These are phyloP conservation scores for Lolium perenne DNA, from an alignment of 176 grass and related monocot genomes.

Conservation along the genomic window DNA sequence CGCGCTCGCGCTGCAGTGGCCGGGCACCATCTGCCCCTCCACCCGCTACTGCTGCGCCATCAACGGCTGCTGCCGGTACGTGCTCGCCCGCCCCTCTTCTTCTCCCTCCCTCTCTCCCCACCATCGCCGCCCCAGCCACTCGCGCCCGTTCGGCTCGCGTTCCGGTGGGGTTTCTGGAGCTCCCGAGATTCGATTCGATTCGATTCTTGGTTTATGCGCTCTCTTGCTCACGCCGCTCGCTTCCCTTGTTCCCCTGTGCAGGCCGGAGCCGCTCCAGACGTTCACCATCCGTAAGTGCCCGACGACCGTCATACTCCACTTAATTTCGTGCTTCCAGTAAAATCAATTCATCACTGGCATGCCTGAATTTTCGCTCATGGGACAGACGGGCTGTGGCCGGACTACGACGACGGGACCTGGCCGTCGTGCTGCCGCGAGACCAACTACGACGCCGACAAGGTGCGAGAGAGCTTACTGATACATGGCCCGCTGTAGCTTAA, in stretches of 20 bases:
- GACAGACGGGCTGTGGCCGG: slow-evolving; percentile 60
- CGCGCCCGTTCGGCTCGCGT: not conserved
- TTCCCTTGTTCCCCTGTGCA: slow-evolving; percentile 40
- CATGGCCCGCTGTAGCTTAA: not conserved
- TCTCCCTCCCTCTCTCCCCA: not conserved
- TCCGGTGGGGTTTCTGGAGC: not conserved
- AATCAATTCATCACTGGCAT: not conserved
- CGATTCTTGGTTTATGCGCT: not conserved
- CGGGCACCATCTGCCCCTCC: slow-evolving; percentile 74
- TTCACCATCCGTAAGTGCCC: slow-evolving; percentile 89
- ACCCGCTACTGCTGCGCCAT: slow-evolving; percentile 77
- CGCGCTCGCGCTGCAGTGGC: slow-evolving; percentile 81
- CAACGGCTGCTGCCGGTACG: slow-evolving; percentile 88
- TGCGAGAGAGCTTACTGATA: not conserved
- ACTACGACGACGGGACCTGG: slow-evolving; percentile 65
- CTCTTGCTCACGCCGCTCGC: not conserved
- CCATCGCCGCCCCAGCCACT: not conserved
- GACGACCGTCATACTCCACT: not conserved
- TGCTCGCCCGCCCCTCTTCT: not conserved
- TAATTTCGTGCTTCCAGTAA: not conserved
- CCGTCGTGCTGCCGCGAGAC: slow-evolving; percentile 60
- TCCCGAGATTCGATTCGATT: not conserved
- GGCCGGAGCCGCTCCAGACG: slow-evolving; percentile 57
- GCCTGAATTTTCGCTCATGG: not conserved
- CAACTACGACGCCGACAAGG: slow-evolving; percentile 56